Percentiles rank a stretch among this genome's conserved stretches.
Evolutionary conservation across 768 basidiomycete species (phyloP).

Genomic region (Cystobasidium ongulense): DNA sequence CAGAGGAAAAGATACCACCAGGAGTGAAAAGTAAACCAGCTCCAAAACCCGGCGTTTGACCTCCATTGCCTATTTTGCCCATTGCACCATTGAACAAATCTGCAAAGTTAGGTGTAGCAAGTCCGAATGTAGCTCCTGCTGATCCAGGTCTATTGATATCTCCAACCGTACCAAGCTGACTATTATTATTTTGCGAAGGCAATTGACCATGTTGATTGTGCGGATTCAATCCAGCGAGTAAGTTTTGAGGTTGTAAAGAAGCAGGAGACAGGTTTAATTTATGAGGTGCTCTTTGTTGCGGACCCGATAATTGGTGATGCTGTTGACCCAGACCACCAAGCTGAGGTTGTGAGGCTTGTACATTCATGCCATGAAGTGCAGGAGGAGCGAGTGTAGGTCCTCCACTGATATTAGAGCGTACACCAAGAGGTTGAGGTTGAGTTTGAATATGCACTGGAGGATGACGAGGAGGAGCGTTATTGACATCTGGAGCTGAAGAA

Average conservation of each 20-base stretch:
- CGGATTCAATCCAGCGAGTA: not conserved
- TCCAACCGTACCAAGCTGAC: not conserved
- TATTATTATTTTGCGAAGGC: not conserved
- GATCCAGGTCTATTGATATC: constrained; percentile 17
- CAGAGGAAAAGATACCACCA: constrained; percentile 2
- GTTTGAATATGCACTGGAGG: not conserved
- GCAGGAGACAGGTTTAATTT: constrained; percentile 4
- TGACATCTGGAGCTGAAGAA: not conserved
- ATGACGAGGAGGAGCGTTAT: not conserved
- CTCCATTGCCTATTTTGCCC: constrained; percentile 21
- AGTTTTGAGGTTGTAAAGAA: not conserved
- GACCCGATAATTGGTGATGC: not conserved
- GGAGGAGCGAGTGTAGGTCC: not conserved
- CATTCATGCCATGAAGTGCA: not conserved
- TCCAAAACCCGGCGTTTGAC: not conserved
- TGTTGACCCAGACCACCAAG: not conserved
- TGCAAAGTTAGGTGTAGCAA: constrained; percentile 25
- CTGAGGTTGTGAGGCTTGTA: not conserved
- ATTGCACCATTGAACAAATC: constrained; percentile 15
- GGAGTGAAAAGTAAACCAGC: constrained; percentile 12
- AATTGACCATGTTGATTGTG: not conserved
- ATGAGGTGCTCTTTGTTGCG: not conserved
- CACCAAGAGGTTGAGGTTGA: constrained; percentile 1
- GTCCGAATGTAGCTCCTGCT: constrained; percentile 18
- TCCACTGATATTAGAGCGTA: not conserved